Evolutionary conservation across 2,329 filamentous ascomycete species (phyloP).

Genomic region (Exophiala viscosa): DNA sequence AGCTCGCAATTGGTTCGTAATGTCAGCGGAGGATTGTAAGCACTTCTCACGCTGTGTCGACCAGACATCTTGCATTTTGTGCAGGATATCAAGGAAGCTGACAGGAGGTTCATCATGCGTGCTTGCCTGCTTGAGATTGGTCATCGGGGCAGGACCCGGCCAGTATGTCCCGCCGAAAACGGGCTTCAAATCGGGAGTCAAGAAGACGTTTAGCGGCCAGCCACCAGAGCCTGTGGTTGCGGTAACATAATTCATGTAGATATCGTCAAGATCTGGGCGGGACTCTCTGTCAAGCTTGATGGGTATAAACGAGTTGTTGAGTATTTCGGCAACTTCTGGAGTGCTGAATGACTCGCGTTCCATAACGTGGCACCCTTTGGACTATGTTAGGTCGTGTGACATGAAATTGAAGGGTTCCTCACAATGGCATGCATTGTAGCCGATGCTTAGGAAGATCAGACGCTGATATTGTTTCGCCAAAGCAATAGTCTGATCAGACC

Average conservation of each 20-base stretch:
- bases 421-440: conserved; percentile 96
- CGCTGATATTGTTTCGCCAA: conserved; percentile 79
- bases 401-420: conserved; percentile 34
- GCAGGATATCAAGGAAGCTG: conserved; percentile 78
- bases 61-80: conserved; percentile 75
- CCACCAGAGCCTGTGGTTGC: conserved; percentile 85
- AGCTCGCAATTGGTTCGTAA: conserved; percentile 73
- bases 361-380: conserved; percentile 79
- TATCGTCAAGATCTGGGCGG: conserved; percentile 85
- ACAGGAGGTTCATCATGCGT: conserved; percentile 53
- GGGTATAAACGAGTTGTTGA: conserved; percentile 86
- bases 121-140: conserved; percentile 38
- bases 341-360: conserved; percentile 88
- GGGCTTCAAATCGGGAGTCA: conserved; percentile 87
- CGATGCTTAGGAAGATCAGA: conserved; percentile 88
- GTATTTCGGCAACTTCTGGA: conserved; percentile 69
- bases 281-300: conserved; percentile 93
- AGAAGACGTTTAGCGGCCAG: conserved; percentile 95
- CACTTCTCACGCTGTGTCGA: conserved; percentile 77
- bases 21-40: conserved; percentile 76
- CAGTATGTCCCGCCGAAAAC: conserved; percentile 97
- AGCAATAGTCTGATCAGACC: conserved; percentile 71
- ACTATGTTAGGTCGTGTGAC: conserved; percentile 2
- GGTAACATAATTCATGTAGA: conserved; percentile 98
- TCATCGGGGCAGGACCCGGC: conserved; percentile 67